These are phyloP conservation scores for Aspergillus leporis DNA, from an alignment of 495 filamentous ascomycete species.

Conservation along the genomic window DNA sequence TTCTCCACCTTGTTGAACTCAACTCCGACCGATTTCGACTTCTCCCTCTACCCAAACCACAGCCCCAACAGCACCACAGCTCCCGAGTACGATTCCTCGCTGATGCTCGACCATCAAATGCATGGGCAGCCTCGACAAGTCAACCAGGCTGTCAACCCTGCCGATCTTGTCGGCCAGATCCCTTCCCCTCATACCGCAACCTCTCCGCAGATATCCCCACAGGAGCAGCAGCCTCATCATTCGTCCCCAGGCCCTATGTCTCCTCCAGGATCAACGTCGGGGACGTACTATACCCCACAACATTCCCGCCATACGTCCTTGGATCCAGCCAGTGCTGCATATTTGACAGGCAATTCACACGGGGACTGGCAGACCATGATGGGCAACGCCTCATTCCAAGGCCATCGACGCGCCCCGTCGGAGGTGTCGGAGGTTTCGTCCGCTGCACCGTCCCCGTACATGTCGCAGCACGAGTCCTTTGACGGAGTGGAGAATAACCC, in stretches of 20 bases:
- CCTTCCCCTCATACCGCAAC: constrained; percentile 66
- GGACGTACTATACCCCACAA: constrained; percentile 53
- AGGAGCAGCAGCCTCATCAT: constrained; percentile 49
- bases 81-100: constrained; percentile 39
- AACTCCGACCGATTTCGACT: constrained; percentile 39
- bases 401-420: constrained; percentile 80
- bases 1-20: constrained; percentile 43
- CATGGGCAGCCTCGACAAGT: constrained; percentile 38
- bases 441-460: constrained; percentile 78
- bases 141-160: constrained; percentile 58
- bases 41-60: constrained; percentile 39
- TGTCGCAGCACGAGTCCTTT: constrained; percentile 76
- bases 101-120: constrained; percentile 50
- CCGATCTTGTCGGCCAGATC: constrained; percentile 70
- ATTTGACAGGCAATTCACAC: constrained; percentile 59
- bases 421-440: constrained; percentile 89
- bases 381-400: constrained; percentile 63
- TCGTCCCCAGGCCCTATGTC: constrained; percentile 54
- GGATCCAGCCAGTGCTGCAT: constrained; percentile 74
- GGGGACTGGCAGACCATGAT: constrained; percentile 69
- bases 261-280: constrained; percentile 53
- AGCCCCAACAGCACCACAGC: constrained; percentile 33
- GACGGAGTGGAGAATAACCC: constrained; percentile 70
- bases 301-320: constrained; percentile 82
- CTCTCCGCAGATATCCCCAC: constrained; percentile 69